Base-by-base conservation (phyloP, 2,329 filamentous ascomycete genomes). In the Didymella sp. region DNA sequence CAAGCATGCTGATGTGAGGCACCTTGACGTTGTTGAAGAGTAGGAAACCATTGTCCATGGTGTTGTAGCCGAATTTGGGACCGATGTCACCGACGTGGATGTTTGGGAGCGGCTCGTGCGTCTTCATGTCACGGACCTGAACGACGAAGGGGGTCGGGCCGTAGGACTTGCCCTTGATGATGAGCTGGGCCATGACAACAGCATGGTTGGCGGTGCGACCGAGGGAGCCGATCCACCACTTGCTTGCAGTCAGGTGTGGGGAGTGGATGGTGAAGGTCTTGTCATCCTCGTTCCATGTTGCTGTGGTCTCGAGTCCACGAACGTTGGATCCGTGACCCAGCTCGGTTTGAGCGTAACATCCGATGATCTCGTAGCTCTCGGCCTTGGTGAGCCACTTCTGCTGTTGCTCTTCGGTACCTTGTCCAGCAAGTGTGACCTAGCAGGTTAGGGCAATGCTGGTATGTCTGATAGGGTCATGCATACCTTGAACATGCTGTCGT, bases 191-290 rank as follows among this genome's bases (percentile, higher is more conserved):
- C 82, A 93, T 91, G 3, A 93, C 89, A 2, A 91, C 86, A 1
- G 90, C 90, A 69, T 91, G 83, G 72, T 91, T 93, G 41, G 90
- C 90, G 2, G 87, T 88, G 66, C 88, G 83, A 48, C 90, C 90
- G 3, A 93, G 81, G 11, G 89, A 90, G 1, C 90, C 90, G 66
- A 92, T 92, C 90, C 90, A 93, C 89, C 89, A 94, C 72, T 94
- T 94, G 30, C 88, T 89, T 0, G 89, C 85, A 1, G 90, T 92
- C 53, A 92, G 80, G 59, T 86, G 81, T 9, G 90, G 90, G 0
- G 88, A 91, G 75, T 92, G 86, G 31, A 93, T 81, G 13, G 81
- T 87, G 68, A 93, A 92, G 3, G 87, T 90, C 81, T 90, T 89
- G 75, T 91, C 87, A 5, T 87, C 79, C 0, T 85, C 79, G 68